A percentile compares a stretch with the other conserved stretches of the same genome.
Evolutionary conservation across 2,329 filamentous ascomycete genomes (phyloP).

Genomic region (Scytalidium lignicola): DNA sequence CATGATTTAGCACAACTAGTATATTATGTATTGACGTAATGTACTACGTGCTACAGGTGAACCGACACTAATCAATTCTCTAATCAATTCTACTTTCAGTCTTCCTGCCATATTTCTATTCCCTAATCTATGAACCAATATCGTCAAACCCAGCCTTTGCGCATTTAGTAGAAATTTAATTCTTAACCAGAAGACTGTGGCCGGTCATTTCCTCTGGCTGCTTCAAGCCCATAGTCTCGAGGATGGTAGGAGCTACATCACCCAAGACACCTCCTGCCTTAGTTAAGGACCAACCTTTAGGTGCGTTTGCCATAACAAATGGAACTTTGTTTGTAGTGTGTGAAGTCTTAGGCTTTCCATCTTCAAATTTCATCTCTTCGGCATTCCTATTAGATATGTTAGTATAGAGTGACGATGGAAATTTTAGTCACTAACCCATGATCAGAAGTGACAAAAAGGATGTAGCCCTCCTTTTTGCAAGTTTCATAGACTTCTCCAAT

Average conservation of each 20-base stretch:
- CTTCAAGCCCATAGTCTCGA: slow-evolving; percentile 84
- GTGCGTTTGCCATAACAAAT: slow-evolving; percentile 96
- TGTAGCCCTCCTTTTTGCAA: slow-evolving; percentile 89
- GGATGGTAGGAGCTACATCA: slow-evolving; percentile 91
- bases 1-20: no score
- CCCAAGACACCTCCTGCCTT: slow-evolving; percentile 78
- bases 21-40: no score
- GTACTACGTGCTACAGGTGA: no score
- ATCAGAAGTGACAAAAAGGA: slow-evolving; percentile 92
- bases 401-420: background rate
- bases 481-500: slow-evolving; percentile 90
- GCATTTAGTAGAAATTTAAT: slow-evolving; percentile 20
- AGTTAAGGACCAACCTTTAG: slow-evolving; percentile 80
- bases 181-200: slow-evolving; percentile 74
- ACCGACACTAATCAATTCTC: no score
- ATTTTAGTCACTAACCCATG: slow-evolving; percentile 59
- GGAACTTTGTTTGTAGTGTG: slow-evolving; percentile 98
- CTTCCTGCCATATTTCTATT: background rate
- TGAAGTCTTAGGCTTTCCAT: slow-evolving; percentile 95
- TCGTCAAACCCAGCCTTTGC: no score
- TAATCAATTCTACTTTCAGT: no score
- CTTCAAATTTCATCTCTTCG: slow-evolving; percentile 96
- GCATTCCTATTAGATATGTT: slow-evolving; percentile 56
- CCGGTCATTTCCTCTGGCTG: slow-evolving; percentile 93
- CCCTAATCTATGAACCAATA: background rate